Conservation (phyloP, 106 monocot species). For the Platanthera zijinensis region DNA sequence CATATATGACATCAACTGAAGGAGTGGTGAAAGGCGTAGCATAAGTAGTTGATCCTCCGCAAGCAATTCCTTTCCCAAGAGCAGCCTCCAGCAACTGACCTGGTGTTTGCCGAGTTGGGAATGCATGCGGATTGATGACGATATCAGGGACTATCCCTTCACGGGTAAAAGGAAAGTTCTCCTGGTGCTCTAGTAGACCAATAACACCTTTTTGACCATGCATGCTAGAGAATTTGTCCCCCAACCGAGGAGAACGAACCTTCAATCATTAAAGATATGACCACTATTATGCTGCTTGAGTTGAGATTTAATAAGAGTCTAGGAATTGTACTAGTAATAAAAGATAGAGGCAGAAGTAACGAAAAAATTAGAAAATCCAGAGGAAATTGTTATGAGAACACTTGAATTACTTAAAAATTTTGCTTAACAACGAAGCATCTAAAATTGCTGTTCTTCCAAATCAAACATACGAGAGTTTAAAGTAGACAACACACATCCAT, state of each 20-base stretch:
- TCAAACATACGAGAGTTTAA: not conserved
- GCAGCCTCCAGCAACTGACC: conserved; percentile 94
- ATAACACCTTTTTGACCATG: conserved; percentile 98
- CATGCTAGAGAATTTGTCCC: conserved; percentile 98
- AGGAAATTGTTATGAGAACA: not conserved
- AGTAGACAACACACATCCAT: not conserved
- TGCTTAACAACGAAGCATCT: not conserved
- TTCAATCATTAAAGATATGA: conserved; percentile 11
- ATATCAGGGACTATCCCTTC: conserved; percentile 94
- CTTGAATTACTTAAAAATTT: not conserved
- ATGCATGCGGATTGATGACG: conserved; percentile 95
- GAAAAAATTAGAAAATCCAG: not conserved
- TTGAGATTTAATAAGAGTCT: not conserved
- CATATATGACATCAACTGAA: conserved; percentile 72
- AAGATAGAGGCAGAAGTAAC: not conserved
- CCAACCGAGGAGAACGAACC: conserved; percentile 78
- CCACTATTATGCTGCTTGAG: not conserved
- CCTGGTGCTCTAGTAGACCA: conserved; percentile 87
- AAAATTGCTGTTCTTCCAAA: not conserved
- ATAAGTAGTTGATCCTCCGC: conserved; percentile 38
- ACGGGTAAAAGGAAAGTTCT: conserved; percentile 83
- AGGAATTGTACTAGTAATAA: not conserved
- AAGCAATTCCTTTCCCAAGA: conserved; percentile 82
- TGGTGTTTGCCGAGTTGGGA: conserved; percentile 92
- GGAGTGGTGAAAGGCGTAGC: conserved; percentile 91